Evolutionary conservation across 208 protist genomes (phyloP).

Genomic region (Trypanosoma melophagium): DNA sequence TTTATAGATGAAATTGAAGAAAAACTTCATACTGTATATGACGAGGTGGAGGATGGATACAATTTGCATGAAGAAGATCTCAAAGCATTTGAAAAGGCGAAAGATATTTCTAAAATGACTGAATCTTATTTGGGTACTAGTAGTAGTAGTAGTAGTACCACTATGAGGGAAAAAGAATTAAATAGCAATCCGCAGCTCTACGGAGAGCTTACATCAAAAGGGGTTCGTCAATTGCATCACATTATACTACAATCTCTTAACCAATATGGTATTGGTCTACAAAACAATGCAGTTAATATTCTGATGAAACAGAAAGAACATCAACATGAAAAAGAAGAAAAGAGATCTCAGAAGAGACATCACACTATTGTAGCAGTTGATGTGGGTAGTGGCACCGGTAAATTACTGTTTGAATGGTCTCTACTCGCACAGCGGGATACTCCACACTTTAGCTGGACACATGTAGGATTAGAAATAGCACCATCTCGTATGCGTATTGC

Average conservation of each 20-base stretch:
- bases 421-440: conserved; percentile 39
- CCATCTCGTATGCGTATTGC: conserved; percentile 65
- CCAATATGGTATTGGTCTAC: conserved; percentile 14
- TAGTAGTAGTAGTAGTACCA: neutral
- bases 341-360: neutral
- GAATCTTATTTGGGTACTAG: neutral
- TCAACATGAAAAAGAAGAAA: conserved; percentile 18
- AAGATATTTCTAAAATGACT: no score
- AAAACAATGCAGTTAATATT: conserved; percentile 13
- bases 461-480: conserved; percentile 60
- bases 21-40: conserved; percentile 49
- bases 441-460: conserved; percentile 35
- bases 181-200: conserved; percentile 40
- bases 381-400: conserved; percentile 70
- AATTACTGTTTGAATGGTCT: conserved; percentile 74
- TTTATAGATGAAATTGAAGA: conserved; percentile 54
- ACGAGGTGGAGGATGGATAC: conserved; percentile 52
- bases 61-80: conserved; percentile 37
- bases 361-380: conserved; percentile 44
- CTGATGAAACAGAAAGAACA: neutral
- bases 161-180: conserved; percentile 4
- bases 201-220: conserved; percentile 68
- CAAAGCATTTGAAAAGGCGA: conserved; percentile 17
- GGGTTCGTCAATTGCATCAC: conserved; percentile 59
- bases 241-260: conserved; percentile 30